Base-by-base conservation (phyloP, 495 filamentous ascomycete genomes). In the Tuber brumale region DNA sequence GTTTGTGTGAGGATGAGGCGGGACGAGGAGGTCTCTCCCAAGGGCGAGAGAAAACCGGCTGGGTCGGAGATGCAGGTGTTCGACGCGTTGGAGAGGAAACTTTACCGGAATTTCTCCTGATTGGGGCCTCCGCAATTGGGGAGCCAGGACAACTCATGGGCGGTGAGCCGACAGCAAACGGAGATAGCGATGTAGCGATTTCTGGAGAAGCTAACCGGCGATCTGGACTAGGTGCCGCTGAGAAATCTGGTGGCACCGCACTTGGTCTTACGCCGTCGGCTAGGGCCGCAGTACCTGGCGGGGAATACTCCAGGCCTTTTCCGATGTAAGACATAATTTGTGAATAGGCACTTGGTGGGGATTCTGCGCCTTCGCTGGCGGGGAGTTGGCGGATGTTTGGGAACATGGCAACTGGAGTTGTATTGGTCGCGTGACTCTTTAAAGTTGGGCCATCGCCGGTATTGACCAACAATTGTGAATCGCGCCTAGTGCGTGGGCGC, bases 401-500 rank as follows among this genome's bases (percentile, higher is more conserved):
- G 27, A 35, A 31, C 14, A n/a, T 14, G n/a, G 57, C 4, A 35
- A 35, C 18, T 35, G 57, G 27, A 27, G 57, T 35, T 35, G 27
- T 66, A 35, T 35, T 12, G 27, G 12, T 27, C 27, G 57, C 14
- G 5, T 66, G 57, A 6, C 4, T 66, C 27, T 8, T 66, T 14
- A 8, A 18, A 35, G 35, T 35, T 6, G 57, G 27, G 27, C 57
- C 27, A 18, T 66, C 31, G 27, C 57, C 27, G 27, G 57, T 35
- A 66, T 66, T 66, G 27, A 66, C 72, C 70, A 74, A 31, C n/a
- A 82, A 71, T 45, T 82, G 80, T 18, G 80, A 82, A 57, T 82
- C 80, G 18, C 80, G 79, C 43, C 80, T 79, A 44, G 80, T 82
- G 43, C 80, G 79, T 19, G 80, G 80, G 12, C 80, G 78, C 27